Evolutionary conservation across 495 filamentous ascomycete species (phyloP).

Genomic region (Aspergillus homomorphus): DNA sequence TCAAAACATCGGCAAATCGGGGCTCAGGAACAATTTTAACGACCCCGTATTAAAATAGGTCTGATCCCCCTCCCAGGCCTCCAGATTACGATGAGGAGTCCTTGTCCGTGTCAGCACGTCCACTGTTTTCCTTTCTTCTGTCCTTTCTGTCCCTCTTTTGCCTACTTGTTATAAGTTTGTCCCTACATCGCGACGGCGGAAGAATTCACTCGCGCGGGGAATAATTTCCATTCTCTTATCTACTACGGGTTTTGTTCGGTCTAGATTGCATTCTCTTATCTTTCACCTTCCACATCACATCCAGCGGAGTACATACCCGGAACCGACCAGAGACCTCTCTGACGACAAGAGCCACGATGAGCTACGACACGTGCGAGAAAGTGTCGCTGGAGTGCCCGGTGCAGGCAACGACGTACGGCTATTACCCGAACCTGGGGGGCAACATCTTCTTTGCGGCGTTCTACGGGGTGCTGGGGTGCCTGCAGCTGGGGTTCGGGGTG

Average conservation of each 20-base stretch:
- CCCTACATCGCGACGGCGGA: background rate
- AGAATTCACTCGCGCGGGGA: too few relatives aligned
- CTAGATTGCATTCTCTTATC: background rate
- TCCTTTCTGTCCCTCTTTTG: slow-evolving; percentile 10
- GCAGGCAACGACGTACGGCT: slow-evolving; percentile 61
- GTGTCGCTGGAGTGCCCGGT: slow-evolving; percentile 55
- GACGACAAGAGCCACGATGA: slow-evolving; percentile 20
- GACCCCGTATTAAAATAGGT: slow-evolving; percentile 1
- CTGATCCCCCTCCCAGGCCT: background rate
- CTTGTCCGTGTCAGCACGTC: background rate
- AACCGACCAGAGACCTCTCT: too few relatives aligned
- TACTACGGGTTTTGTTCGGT: background rate
- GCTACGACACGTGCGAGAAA: slow-evolving; percentile 41
- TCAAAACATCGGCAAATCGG: slow-evolving; percentile 4
- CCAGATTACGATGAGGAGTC: background rate
- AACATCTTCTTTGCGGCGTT: slow-evolving; percentile 59
- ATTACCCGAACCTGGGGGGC: slow-evolving; percentile 60
- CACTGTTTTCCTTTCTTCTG: background rate
- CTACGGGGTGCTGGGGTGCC: slow-evolving; percentile 48
- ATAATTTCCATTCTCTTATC: background rate
- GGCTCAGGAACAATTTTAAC: background rate
- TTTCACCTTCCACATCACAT: background rate
- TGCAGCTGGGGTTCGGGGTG: slow-evolving; percentile 49
- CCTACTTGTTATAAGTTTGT: background rate
- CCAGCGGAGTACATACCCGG: too few relatives aligned